A percentile compares a stretch with the other conserved stretches of the same genome.
These are phyloP conservation scores for Lactifluus pinguis DNA, from an alignment of 768 basidiomycete species.

Conservation along the genomic window DNA sequence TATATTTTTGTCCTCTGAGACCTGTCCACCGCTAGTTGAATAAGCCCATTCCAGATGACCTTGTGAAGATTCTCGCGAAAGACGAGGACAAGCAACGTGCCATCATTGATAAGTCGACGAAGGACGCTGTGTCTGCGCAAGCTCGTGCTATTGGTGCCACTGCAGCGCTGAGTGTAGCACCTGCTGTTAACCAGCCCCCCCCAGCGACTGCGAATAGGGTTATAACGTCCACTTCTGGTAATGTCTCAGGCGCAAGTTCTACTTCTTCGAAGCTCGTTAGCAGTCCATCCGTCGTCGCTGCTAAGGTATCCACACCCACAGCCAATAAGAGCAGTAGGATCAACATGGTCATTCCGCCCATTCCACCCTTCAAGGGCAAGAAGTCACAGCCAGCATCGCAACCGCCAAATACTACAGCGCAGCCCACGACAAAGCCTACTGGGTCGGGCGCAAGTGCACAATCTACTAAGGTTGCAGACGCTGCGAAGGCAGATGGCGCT, in stretches of 20 bases:
- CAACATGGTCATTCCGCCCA: slow-evolving; percentile 77
- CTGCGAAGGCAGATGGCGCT: slow-evolving; percentile 43
- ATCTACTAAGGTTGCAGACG: slow-evolving; percentile 19
- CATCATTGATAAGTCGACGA: slow-evolving; percentile 68
- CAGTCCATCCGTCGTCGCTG: slow-evolving; percentile 9
- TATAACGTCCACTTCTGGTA: slow-evolving; percentile 13
- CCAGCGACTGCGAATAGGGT: slow-evolving; percentile 28
- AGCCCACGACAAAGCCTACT: slow-evolving; percentile 24
- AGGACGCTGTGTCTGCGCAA: slow-evolving; percentile 54
- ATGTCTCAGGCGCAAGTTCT: background rate
- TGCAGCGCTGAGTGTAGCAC: slow-evolving; percentile 37
- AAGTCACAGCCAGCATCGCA: slow-evolving; percentile 24
- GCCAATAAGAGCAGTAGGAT: slow-evolving; percentile 27
- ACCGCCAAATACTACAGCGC: slow-evolving; percentile 26
- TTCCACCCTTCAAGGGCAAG: slow-evolving; percentile 81
- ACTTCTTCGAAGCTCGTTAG: slow-evolving; percentile 17
- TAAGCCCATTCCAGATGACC: slow-evolving; percentile 90
- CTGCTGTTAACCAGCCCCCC: slow-evolving; percentile 27
- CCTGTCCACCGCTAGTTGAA: slow-evolving; percentile 50
- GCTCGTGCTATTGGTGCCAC: slow-evolving; percentile 53
- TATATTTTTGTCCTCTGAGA: background rate
- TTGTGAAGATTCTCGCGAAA: slow-evolving; percentile 87
- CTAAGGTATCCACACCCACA: slow-evolving; percentile 3
- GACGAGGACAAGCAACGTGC: slow-evolving; percentile 83
- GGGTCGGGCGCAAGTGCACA: slow-evolving; percentile 21